Base-by-base conservation (phyloP, 805 yeast species). In the Helenozyma baotianmanensis region DNA sequence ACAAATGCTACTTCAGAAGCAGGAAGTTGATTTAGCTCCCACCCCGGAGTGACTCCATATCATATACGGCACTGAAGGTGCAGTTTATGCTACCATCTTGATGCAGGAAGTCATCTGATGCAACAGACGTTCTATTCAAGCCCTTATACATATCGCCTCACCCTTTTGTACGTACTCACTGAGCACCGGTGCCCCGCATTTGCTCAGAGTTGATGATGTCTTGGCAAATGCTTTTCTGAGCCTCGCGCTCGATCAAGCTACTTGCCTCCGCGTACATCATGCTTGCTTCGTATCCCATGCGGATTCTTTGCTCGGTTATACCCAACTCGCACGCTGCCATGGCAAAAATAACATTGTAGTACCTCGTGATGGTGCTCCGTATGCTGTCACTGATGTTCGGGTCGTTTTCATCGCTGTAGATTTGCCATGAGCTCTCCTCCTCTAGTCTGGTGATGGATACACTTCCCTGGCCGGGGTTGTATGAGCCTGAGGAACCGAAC, bases 371-470 rank as follows among this genome's bases (percentile, higher is more conserved):
- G 6, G 87, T 82, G 39, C 72, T 75, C 44, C 90, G 75, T 12
- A 77, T 68, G 12, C 74, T 65, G 18, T 68, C 60, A 5, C 83
- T 64, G 14, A 92, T 79, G n/a, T 59, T 50, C 14, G 62, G 60
- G 42, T 87, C 96, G 54, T 92, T 94, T 38, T 74, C 73, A 59
- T 94, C 97, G 32, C 90, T 80, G 62, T 92, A 92, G 25, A 92
- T 90, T 54, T 89, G 95, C 92, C 94, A 81, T 1, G 96, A 82
- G 18, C 94, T 81, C 51, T 89, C 96, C 56, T 85, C 92, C 54
- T 89, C 96, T 29, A 92, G 63, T 46, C 95, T 72, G 9, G 96
- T 88, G 32, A 90, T 84, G 2, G 85, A 69, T 7, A 76, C 76
- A 9, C 80, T 67, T 1, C 77, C 82, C 33, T 68, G 65, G 8